Conservation (phyloP, 345 rosid species). For the Trapa bicornis region DNA sequence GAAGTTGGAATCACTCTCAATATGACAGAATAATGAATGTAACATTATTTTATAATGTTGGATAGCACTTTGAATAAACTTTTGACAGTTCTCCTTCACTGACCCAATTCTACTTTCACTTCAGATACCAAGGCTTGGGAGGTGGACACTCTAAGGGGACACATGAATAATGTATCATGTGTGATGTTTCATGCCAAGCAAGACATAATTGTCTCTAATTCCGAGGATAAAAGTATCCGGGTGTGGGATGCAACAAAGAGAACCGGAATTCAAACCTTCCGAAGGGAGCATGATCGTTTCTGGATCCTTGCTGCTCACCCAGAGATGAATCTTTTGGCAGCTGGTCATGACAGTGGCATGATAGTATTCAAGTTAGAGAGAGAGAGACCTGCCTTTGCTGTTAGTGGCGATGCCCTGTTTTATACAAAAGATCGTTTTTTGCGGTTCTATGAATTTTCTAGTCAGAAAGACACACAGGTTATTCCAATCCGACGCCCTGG, state of each 20-base stretch:
- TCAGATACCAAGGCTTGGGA: constrained; percentile 99
- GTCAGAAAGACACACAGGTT: constrained; percentile 64
- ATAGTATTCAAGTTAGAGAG: constrained; percentile 94
- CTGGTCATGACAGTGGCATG: constrained; percentile 96
- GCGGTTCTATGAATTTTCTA: constrained; percentile 62
- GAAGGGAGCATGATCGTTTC: constrained; percentile 90
- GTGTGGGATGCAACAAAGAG: constrained; percentile 96
- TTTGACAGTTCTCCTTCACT: too few relatives aligned
- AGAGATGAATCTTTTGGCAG: constrained; percentile 90
- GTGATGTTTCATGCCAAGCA: constrained; percentile 94
- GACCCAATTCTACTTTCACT: constrained; percentile 1
- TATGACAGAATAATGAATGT: neutral
- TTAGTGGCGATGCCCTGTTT: constrained; percentile 63
- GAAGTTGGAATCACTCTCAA: neutral
- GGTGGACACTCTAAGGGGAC: constrained; percentile 95
- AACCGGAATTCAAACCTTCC: constrained; percentile 84
- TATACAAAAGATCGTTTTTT: constrained; percentile 74
- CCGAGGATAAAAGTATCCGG: constrained; percentile 91
- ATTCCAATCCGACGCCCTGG: constrained; percentile 85
- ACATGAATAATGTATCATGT: constrained; percentile 87
- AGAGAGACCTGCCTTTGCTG: constrained; percentile 85
- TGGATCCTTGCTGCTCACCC: constrained; percentile 96
- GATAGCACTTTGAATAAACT: too few relatives aligned
- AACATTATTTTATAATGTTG: too few relatives aligned
- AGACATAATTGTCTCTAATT: constrained; percentile 93